Base-by-base conservation (phyloP, 176 grass and related monocot species). In the Oryza punctata region DNA sequence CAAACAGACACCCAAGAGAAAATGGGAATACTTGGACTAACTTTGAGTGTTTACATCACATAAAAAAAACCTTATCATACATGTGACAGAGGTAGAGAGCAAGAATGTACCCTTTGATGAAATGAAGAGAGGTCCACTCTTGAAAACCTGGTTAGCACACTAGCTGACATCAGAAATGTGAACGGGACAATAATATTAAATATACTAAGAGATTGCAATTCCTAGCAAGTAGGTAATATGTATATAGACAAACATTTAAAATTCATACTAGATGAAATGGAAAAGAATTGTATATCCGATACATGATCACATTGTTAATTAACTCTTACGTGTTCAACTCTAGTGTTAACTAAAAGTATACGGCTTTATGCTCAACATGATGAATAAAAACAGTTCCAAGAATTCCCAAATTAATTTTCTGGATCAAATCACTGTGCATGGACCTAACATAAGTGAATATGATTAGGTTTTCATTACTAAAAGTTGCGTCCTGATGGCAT, bases 101-200 rank as follows among this genome's bases (percentile, higher is more conserved):
- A 19, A 72, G 26, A 21, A 60, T 6, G 28, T 81, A 99, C 97
- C 97, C 92, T 99, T 99, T 43, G 97, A 99, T 78, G 97, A 99
- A 91, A 99, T 99, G 86, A 94, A 99, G 43, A 99, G 88, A 87
- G 90, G 97, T 32, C 97, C 97, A 79, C 93, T 99, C 84, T 99
- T 99, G 91, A 96, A 96, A 57, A 99, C 91, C 97, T 99, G 87
- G 67, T 82, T 49, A 57, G 25, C 64, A 80, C 40, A 44, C n/a
- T 64, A 63, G 65, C 72, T 65, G 8, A 59, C 45, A 72, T 87
- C 29, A 93, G 85, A 70, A n/a, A 65, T 73, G 21, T 76, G 60
- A 45, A 78, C 10, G 1, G 25, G n/a, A 46, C n/a, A 76, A 44
- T 75, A 50, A 75, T 23, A 40, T 24, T 33, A 66, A 45, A 72